Percentiles rank a stretch among this genome's conserved stretches.
phyloP scores from a whole-genome alignment of 1,284 basidiomycete species.

The Ganoderma boninense region DNA sequence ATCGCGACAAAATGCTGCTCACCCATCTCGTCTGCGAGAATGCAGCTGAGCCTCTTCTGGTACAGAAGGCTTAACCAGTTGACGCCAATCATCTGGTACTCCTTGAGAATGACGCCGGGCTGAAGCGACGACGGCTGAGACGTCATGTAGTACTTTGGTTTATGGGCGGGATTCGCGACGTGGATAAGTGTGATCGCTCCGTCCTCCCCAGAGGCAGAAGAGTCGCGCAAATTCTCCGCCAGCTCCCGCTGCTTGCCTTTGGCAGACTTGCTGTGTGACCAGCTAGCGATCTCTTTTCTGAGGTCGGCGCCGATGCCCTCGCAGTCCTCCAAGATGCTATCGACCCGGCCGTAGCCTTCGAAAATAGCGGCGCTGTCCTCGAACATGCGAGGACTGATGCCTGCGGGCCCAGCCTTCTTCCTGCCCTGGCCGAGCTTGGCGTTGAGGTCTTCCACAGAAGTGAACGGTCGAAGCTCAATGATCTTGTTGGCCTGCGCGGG shows the following conservation, averaged over 20 bases:
- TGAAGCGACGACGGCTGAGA: constrained; percentile 80
- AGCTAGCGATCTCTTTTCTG: constrained; percentile 77
- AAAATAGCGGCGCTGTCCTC: constrained; percentile 92
- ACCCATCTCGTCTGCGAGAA: constrained; percentile 99
- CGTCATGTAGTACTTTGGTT: constrained; percentile 72
- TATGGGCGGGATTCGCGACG: constrained; percentile 48
- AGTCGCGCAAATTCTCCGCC: constrained; percentile 29
- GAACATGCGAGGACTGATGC: constrained; percentile 90
- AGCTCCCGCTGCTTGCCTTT: constrained; percentile 53
- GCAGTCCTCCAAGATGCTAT: constrained; percentile 89
- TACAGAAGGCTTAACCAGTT: constrained; percentile 97
- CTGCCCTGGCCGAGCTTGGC: constrained; percentile 81
- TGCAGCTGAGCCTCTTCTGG: constrained; percentile 86
- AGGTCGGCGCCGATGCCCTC: constrained; percentile 83
- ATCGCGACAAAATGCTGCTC: constrained; percentile 41
- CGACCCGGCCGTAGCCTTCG: constrained; percentile 91
- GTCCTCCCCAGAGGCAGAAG: constrained; percentile 50
- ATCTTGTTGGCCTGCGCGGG: constrained; percentile 86
- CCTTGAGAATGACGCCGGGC: constrained; percentile 84
- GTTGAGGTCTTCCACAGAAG: constrained; percentile 80
- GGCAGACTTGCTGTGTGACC: constrained; percentile 59
- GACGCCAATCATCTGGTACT: constrained; percentile 96
- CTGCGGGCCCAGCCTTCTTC: constrained; percentile 82
- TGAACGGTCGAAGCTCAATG: constrained; percentile 84
- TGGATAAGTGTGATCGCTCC: constrained; percentile 68